Percentiles rank a stretch among this genome's conserved stretches.
Conservation (phyloP, 805 yeast genomes). For the Metschnikowia reukaufii region DNA sequence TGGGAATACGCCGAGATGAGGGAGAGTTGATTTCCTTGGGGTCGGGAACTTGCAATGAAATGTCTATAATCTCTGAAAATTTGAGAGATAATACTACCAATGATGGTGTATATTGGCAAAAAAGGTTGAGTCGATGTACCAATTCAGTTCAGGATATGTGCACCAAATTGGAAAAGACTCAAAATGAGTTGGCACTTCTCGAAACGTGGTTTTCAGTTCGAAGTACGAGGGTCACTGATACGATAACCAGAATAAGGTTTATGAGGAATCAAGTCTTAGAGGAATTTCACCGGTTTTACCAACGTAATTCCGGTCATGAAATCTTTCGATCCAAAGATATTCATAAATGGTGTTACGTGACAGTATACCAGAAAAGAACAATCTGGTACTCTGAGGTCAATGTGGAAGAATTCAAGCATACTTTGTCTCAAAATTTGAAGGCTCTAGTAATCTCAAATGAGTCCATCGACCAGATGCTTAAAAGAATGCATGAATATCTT, state of each 20-base stretch:
- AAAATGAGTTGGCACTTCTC: neutral
- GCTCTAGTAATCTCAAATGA: constrained; percentile 4
- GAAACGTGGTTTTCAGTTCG: neutral
- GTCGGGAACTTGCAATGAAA: constrained; percentile 8
- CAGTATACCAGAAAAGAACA: constrained; percentile 5
- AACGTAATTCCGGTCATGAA: neutral
- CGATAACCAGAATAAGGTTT: neutral
- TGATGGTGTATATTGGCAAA: constrained; percentile 3
- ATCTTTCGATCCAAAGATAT: neutral
- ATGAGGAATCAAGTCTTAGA: neutral
- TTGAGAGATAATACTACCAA: neutral
- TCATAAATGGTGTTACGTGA: constrained; percentile 2
- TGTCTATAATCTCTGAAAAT: constrained; percentile 4
- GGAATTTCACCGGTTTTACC: neutral
- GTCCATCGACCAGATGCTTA: neutral
- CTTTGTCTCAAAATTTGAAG: constrained; percentile 3
- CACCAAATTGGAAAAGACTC: constrained; percentile 1
- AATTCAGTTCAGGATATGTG: constrained; percentile 1
- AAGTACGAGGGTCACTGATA: neutral
- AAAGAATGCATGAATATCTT: neutral
- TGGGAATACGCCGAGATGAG: constrained; percentile 5
- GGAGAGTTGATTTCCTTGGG: constrained; percentile 10
- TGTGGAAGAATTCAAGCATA: neutral
- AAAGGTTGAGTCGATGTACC: constrained; percentile 1
- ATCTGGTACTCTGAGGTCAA: neutral